phyloP scores from a whole-genome alignment of 176 grass and related monocot genomes.

The Bromus sterilis region DNA sequence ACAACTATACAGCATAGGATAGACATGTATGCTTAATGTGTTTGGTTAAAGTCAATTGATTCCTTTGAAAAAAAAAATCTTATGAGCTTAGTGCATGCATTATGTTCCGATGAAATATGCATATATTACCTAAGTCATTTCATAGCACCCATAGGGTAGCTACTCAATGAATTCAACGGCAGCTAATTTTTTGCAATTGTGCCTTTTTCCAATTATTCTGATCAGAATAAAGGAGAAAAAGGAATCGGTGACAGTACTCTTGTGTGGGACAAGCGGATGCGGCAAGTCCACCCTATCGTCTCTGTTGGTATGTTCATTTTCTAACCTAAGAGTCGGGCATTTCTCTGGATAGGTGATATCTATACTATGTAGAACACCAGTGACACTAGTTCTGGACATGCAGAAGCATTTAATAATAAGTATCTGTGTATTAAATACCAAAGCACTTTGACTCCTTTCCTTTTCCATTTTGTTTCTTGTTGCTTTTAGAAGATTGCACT shows the following conservation, averaged over 20 bases:
- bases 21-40: not conserved
- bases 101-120: not conserved
- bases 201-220: not conserved
- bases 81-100: not conserved
- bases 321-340: not conserved
- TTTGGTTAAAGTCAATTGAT: constrained; percentile 15
- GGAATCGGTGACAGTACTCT: constrained; percentile 86
- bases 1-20: not conserved
- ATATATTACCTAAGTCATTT: not conserved
- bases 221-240: constrained; percentile 92
- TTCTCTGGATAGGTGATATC: not conserved
- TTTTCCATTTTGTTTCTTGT: not conserved
- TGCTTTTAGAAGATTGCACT: not conserved
- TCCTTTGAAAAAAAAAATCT: not conserved
- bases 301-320: constrained; percentile 65
- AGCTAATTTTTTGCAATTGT: not conserved
- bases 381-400: not conserved
- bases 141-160: not conserved
- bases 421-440: not conserved
- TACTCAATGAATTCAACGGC: constrained; percentile 9
- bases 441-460: not conserved
- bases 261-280: constrained; percentile 94
- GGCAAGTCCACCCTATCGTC: constrained; percentile 94
- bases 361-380: not conserved
- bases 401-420: not conserved